Evolutionary conservation across 2,329 filamentous ascomycete species (phyloP), one percentile per base, ranked within the genome.

Genomic region (Onygenales sp.): DNA sequence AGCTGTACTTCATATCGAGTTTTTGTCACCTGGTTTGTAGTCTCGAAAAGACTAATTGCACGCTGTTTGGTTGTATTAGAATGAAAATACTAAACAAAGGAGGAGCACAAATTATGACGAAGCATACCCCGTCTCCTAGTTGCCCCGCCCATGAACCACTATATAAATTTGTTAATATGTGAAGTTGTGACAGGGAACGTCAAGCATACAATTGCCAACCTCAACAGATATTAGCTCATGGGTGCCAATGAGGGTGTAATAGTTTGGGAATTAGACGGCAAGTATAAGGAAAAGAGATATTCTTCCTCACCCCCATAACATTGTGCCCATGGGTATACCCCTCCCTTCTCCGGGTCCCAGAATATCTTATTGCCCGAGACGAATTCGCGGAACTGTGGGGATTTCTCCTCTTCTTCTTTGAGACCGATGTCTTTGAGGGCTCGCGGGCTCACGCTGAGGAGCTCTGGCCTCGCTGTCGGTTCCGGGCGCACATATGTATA

Each of bases 271-370:
- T 50, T 27, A 5, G 21, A 27, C 21, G 21, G 21, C 21, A 27
- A 27, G 10, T 11, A 33, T 32, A 33, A 13, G 13, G 27, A 13
- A 40, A 39, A 17, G 17, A 7, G 17, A 27, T 31, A 27, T 27
- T 27, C 21, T 33, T 56, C 32, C 63, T 59, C 59, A 53, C 92
- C 92, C 54, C 93, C 93, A 68, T 98, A 98, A 73, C 93, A 97
- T 72, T 98, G 93, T 34, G 93, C 91, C 93, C 93, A 98, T 0
- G 93, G 92, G 67, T 98, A 98, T 43, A 93, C 83, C n/a, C 87
- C 86, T 17, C 87, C 86, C 54, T 82, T 74, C 27, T 83, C 78
- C 54, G 86, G 80, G 58, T 89, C 80, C 49, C 90, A 92, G 53
- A 87, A 81, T 11, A 96, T 79, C 64, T 83, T 84, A 66, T 93